phyloP scores from a whole-genome alignment of 2,329 filamentous ascomycete genomes.

The Rutstroemia sp. region DNA sequence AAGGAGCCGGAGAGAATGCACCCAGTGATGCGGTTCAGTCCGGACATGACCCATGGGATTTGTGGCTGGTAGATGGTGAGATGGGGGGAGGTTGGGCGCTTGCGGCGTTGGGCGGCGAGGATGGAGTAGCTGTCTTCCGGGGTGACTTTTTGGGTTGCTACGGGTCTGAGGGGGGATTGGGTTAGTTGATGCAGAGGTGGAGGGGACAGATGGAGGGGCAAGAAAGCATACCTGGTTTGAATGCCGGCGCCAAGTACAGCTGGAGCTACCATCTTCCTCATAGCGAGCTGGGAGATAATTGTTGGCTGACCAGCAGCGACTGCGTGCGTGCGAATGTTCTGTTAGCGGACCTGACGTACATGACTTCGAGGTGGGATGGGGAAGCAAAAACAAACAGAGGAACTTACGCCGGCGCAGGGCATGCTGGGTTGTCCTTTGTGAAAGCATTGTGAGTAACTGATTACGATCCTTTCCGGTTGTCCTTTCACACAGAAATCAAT shows the following conservation, averaged over 20 bases:
- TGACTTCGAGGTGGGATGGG: conserved; percentile 9
- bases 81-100: conserved; percentile 62
- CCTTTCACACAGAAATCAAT: background rate
- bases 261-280: conserved; percentile 34
- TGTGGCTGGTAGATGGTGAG: conserved; percentile 64
- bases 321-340: conserved; percentile 14
- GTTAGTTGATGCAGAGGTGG: background rate
- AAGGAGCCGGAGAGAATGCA: conserved; percentile 50
- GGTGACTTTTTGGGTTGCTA: conserved; percentile 40
- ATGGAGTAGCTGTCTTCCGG: conserved; percentile 42
- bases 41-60: conserved; percentile 59
- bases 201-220: background rate
- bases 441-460: conserved; percentile 33
- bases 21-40: conserved; percentile 59
- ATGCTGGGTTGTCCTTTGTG: conserved; percentile 37
- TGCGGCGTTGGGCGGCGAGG: conserved; percentile 59
- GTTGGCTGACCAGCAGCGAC: conserved; percentile 39
- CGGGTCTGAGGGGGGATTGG: conserved; percentile 32
- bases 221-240: conserved; percentile 38
- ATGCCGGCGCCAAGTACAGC: conserved; percentile 35
- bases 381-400: background rate
- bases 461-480: conserved; percentile 1
- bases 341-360: conserved; percentile 7
- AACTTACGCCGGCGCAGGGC: conserved; percentile 35
- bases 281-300: conserved; percentile 30